A percentile compares a stretch with the other conserved stretches of the same genome.
phyloP scores from a whole-genome alignment of 2,329 filamentous ascomycete genomes.

The Chaetomiaceae sp. region DNA sequence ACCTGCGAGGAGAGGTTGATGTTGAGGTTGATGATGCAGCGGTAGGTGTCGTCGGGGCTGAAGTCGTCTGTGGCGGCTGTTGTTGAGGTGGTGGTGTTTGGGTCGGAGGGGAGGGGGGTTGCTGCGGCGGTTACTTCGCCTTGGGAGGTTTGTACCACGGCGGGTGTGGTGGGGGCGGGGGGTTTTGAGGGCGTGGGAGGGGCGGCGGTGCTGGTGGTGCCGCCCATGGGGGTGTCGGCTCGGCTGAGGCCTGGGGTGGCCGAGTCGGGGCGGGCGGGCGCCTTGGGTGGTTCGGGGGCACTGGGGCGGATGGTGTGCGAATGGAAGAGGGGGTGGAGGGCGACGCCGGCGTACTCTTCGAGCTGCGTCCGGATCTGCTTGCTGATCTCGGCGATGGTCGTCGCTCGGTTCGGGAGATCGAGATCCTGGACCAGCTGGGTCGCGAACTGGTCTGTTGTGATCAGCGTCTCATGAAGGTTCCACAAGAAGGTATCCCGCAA shows the following conservation, averaged over 20 bases:
- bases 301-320: constrained; percentile 40
- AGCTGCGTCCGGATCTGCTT: constrained; percentile 92
- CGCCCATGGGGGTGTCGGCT: constrained; percentile 54
- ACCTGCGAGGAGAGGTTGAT: constrained; percentile 88
- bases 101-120: constrained; percentile 55
- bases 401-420: constrained; percentile 72
- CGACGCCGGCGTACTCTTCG: constrained; percentile 93
- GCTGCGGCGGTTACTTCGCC: constrained; percentile 65
- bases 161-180: constrained; percentile 11
- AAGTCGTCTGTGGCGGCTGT: constrained; percentile 56
- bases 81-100: constrained; percentile 33
- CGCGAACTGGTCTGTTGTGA: constrained; percentile 96
- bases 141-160: constrained; percentile 20
- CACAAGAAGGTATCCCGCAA: constrained; percentile 94
- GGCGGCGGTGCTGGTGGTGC: constrained; percentile 50
- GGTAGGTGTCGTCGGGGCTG: constrained; percentile 91
- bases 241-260: constrained; percentile 39
- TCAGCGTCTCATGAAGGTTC: constrained; percentile 92
- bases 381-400: constrained; percentile 75
- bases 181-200: constrained; percentile 39
- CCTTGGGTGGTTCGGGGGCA: constrained; percentile 32
- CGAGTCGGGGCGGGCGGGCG: constrained; percentile 17
- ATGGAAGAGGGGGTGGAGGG: constrained; percentile 88
- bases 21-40: constrained; percentile 85
- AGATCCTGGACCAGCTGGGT: constrained; percentile 84